A percentile compares a stretch with the other conserved stretches of the same genome.
Evolutionary conservation across 148 eudicot genomes (phyloP).

Genomic region (Chenopodium quinoa): DNA sequence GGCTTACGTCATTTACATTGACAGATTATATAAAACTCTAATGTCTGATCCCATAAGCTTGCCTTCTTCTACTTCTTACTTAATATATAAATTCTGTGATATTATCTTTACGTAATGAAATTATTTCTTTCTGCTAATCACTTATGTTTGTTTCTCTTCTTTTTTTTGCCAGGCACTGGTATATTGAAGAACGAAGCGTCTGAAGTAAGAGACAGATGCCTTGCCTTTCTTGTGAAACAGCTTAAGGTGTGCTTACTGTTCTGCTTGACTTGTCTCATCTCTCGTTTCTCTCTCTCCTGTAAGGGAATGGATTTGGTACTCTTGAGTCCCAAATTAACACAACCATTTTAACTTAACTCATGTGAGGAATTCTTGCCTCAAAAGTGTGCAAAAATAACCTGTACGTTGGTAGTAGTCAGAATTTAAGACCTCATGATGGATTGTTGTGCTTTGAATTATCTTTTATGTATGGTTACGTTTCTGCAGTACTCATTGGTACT

Average conservation of each 20-base stretch:
- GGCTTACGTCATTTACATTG: too few relatives aligned
- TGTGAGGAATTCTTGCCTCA: background rate
- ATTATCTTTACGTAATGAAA: background rate
- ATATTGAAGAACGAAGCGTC: slow-evolving; percentile 62
- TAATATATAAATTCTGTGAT: background rate
- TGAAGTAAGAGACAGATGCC: slow-evolving; percentile 59
- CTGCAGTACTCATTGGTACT: background rate
- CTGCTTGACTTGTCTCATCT: background rate
- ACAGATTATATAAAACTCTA: background rate
- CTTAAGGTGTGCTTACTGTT: slow-evolving; percentile 50
- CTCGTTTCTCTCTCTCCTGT: background rate
- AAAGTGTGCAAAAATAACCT: background rate
- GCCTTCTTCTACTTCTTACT: background rate
- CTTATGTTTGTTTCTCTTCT: background rate
- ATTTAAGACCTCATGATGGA: background rate
- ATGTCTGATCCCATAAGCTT: background rate
- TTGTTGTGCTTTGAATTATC: background rate
- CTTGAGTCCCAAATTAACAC: too few relatives aligned
- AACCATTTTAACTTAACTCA: too few relatives aligned
- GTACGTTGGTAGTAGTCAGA: background rate
- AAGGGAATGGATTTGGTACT: too few relatives aligned
- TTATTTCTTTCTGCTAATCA: background rate
- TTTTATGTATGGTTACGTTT: background rate
- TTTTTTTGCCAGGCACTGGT: slow-evolving; percentile 56
- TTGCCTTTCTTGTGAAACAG: slow-evolving; percentile 58